Conservation (phyloP, 2,329 filamentous ascomycete genomes). For the Arachnopeziza araneosa region DNA sequence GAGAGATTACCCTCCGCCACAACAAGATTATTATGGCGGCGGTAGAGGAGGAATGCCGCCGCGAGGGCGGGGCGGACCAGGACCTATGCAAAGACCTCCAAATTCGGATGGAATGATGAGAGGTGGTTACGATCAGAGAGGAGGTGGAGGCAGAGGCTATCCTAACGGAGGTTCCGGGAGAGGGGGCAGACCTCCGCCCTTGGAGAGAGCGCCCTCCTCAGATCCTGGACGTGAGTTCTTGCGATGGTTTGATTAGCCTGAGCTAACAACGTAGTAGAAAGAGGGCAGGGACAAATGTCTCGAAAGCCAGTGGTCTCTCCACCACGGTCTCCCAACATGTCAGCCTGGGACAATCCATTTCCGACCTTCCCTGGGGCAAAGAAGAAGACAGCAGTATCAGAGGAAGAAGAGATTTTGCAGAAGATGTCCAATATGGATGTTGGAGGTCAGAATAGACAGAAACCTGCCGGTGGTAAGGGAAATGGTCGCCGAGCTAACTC, state of each 20-base stretch:
- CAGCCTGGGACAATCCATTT: slow-evolving; percentile 44
- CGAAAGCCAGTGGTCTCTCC: slow-evolving; percentile 27
- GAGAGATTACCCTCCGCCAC: slow-evolving; percentile 20
- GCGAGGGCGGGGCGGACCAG: slow-evolving; percentile 19
- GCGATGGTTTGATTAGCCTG: slow-evolving; percentile 11
- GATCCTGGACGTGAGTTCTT: slow-evolving; percentile 29
- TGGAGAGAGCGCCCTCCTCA: slow-evolving; percentile 19
- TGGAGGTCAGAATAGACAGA: slow-evolving; percentile 15
- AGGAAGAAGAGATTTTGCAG: slow-evolving; percentile 31
- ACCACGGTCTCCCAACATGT: slow-evolving; percentile 34
- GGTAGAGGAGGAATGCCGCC: slow-evolving; percentile 18
- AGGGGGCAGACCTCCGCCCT: slow-evolving; percentile 22
- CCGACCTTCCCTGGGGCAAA: slow-evolving; percentile 37
- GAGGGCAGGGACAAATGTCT: slow-evolving; percentile 12
- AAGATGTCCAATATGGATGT: slow-evolving; percentile 29
- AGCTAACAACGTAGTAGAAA: slow-evolving; percentile 17
- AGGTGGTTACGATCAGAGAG: slow-evolving; percentile 23
- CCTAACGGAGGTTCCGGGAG: slow-evolving; percentile 21
- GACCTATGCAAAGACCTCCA: slow-evolving; percentile 25
- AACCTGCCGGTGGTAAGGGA: slow-evolving; percentile 17
- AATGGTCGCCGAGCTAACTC: slow-evolving; percentile 18
- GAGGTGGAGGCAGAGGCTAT: slow-evolving; percentile 24
- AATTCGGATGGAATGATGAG: slow-evolving; percentile 18
- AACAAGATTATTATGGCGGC: slow-evolving; percentile 26
- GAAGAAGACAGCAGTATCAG: slow-evolving; percentile 36